Conservation (phyloP, 768 basidiomycete genomes). For the Cyclocybe aegerita region DNA sequence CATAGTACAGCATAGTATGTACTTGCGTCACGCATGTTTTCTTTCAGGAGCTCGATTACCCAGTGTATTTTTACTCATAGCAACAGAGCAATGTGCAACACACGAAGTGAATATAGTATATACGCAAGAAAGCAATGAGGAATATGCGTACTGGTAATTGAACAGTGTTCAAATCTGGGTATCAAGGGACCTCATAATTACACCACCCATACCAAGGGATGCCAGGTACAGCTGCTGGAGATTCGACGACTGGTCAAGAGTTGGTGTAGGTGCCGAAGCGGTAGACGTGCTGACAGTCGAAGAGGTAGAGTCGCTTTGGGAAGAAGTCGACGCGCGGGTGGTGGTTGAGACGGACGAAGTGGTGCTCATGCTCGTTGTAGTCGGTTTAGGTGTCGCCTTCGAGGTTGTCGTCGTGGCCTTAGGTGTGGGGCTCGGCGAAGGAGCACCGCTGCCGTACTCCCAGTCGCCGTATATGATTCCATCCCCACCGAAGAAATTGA, state of each 20-base stretch:
- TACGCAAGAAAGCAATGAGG: no score
- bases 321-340: no score
- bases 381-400: slow-evolving; percentile 15
- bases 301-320: background rate
- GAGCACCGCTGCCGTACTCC: slow-evolving; percentile 29
- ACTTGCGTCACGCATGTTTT: background rate
- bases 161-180: no score
- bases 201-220: no score
- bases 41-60: background rate
- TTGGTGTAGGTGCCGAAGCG: background rate
- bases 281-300: background rate
- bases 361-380: slow-evolving; percentile 15
- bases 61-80: background rate
- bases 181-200: no score
- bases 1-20: background rate
- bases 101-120: no score
- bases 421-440: slow-evolving; percentile 17
- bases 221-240: no score
- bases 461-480: slow-evolving; percentile 43
- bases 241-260: background rate
- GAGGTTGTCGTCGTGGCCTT: slow-evolving; percentile 17
- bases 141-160: no score
- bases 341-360: slow-evolving; percentile 9
- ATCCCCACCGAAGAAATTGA: slow-evolving; percentile 33
- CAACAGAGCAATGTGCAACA: background rate